Percentiles rank a stretch among this genome's conserved stretches.
phyloP scores from a whole-genome alignment of 176 grass and related monocot species.

The Oryza longistaminata region DNA sequence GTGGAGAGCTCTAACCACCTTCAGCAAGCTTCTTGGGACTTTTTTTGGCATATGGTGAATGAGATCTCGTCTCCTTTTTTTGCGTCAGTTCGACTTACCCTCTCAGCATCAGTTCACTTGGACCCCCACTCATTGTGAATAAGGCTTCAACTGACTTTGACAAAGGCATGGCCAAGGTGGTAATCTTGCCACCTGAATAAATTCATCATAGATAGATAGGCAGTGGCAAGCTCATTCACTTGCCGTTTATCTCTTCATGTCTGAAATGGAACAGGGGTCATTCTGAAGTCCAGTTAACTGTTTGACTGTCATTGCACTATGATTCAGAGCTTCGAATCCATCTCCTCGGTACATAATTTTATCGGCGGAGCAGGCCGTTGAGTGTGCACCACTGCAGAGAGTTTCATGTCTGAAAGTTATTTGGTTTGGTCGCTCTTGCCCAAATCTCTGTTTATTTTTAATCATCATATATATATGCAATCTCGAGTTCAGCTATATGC shows the following conservation, averaged over 20 bases:
- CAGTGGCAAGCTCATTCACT: slow-evolving; percentile 44
- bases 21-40: slow-evolving; percentile 28
- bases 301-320: background rate
- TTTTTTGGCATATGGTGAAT: slow-evolving; percentile 34
- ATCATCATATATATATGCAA: slow-evolving; percentile 14
- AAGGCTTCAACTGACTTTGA: slow-evolving; percentile 58
- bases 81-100: slow-evolving; percentile 21
- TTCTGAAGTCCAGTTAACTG: slow-evolving; percentile 42
- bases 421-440: slow-evolving; percentile 14
- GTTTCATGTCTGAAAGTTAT: slow-evolving; percentile 15
- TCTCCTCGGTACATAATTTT: slow-evolving; percentile 48
- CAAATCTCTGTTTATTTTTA: background rate
- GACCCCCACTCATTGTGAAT: slow-evolving; percentile 44
- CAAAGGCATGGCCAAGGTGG: slow-evolving; percentile 39
- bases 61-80: slow-evolving; percentile 42
- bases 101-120: slow-evolving; percentile 19
- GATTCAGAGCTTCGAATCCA: slow-evolving; percentile 21
- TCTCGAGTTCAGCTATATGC: slow-evolving; percentile 16
- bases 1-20: slow-evolving; percentile 30
- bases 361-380: background rate
- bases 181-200: slow-evolving; percentile 44
- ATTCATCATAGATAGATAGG: slow-evolving; percentile 38
- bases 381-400: slow-evolving; percentile 25
- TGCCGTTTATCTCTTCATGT: slow-evolving; percentile 44
- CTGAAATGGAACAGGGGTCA: slow-evolving; percentile 37